phyloP scores from a whole-genome alignment of 345 rosid genomes.

The Eucalyptus guilfoylei region DNA sequence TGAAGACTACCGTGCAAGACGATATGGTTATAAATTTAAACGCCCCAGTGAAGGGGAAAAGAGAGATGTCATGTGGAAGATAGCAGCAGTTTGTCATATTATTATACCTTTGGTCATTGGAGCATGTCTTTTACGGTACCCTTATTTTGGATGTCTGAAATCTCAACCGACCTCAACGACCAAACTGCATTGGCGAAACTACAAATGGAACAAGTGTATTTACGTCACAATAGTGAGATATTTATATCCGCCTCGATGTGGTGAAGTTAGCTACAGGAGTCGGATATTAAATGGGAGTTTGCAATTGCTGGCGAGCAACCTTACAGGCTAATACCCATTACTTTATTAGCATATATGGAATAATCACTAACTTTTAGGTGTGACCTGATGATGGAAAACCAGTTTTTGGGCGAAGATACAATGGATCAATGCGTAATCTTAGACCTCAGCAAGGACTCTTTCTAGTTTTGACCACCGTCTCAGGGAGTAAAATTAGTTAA shows the following conservation, averaged over 20 bases:
- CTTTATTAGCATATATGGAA: not conserved
- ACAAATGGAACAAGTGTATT: not conserved
- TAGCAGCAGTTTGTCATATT: not conserved
- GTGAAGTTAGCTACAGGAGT: not conserved
- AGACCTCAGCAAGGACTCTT: not conserved
- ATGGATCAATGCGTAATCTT: not conserved
- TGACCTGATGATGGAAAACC: not conserved
- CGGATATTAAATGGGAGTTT: not conserved
- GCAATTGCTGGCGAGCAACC: not conserved
- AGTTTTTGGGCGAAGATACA: not conserved
- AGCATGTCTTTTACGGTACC: not conserved
- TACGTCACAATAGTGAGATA: not conserved
- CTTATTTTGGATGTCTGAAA: not conserved
- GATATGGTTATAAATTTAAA: not conserved
- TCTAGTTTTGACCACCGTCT: not conserved
- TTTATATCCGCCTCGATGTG: not conserved
- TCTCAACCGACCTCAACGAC: not conserved
- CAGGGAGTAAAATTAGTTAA: not conserved
- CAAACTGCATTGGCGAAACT: not conserved
- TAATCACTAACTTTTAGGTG: not conserved
- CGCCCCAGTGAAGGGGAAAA: not conserved
- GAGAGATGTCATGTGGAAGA: not conserved
- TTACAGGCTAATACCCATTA: not conserved
- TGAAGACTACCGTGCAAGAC: not conserved
- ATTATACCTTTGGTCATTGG: not conserved